These are phyloP conservation scores for Petunia secreta DNA, from an alignment of 257 asterid species.

Conservation along the genomic window DNA sequence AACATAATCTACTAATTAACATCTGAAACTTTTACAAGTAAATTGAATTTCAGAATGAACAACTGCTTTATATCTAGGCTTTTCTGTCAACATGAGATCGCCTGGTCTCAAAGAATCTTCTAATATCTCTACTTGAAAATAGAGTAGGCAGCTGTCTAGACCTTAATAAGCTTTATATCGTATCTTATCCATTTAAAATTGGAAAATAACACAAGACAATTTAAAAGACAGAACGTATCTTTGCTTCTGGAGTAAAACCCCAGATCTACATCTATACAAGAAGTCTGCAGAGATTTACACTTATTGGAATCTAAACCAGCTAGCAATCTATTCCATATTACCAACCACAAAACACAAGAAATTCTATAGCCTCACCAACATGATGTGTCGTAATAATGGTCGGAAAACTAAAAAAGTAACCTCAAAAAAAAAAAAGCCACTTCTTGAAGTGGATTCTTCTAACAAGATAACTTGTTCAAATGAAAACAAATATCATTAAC, in stretches of 20 bases:
- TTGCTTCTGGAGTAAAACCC: background rate
- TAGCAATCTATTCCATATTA: conserved; percentile 2
- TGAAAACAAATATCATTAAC: background rate
- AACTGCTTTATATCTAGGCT: background rate
- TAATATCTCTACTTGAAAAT: background rate
- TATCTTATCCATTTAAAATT: conserved; percentile 10
- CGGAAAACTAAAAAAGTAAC: background rate
- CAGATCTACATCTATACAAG: no score
- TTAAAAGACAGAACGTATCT: background rate
- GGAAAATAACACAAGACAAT: background rate
- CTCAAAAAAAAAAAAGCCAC: no score
- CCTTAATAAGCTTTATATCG: background rate
- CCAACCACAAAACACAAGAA: conserved; percentile 3
- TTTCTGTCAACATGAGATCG: conserved; percentile 3
- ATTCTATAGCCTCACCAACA: background rate
- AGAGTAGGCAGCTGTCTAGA: background rate
- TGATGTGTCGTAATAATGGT: background rate
- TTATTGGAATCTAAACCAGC: conserved; percentile 6
- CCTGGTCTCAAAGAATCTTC: background rate
- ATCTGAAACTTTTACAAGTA: background rate
- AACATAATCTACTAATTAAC: no score
- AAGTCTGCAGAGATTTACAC: conserved; percentile 11
- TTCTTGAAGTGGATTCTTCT: background rate
- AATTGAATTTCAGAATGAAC: conserved; percentile 4
- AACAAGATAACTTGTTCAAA: background rate